Evolutionary conservation across 345 rosid species (phyloP).

Genomic region (Draba incana): DNA sequence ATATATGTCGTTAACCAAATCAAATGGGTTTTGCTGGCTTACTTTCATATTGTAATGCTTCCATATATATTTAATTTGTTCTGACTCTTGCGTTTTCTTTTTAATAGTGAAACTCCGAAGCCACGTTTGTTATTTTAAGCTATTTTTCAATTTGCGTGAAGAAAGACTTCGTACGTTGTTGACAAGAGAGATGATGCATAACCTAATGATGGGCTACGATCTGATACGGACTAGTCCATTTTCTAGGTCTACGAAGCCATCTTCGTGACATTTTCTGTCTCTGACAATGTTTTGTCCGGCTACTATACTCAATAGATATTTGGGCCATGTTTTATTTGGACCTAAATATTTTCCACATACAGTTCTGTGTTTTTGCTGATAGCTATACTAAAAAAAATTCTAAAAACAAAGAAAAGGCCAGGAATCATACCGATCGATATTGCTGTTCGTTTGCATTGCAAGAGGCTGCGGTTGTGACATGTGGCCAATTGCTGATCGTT

Average conservation of each 20-base stretch:
- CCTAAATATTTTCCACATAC: neutral
- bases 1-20: neutral
- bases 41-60: neutral
- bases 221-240: neutral
- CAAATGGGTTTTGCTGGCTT: constrained; percentile 10
- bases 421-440: too few species aligned
- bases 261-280: constrained; percentile 17
- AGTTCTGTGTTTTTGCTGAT: too few species aligned
- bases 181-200: neutral
- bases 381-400: too few species aligned
- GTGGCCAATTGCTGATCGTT: too few species aligned
- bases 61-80: neutral
- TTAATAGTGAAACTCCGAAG: neutral
- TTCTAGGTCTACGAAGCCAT: neutral
- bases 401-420: too few species aligned
- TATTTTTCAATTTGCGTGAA: neutral
- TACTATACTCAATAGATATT: neutral
- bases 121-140: neutral
- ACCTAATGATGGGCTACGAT: constrained; percentile 4
- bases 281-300: neutral
- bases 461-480: too few species aligned
- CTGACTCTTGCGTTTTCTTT: neutral
- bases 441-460: too few species aligned
- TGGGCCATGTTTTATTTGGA: constrained; percentile 1
- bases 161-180: constrained; percentile 6